Conservation (phyloP, 257 asterid genomes). For the Jasminum sambac region DNA sequence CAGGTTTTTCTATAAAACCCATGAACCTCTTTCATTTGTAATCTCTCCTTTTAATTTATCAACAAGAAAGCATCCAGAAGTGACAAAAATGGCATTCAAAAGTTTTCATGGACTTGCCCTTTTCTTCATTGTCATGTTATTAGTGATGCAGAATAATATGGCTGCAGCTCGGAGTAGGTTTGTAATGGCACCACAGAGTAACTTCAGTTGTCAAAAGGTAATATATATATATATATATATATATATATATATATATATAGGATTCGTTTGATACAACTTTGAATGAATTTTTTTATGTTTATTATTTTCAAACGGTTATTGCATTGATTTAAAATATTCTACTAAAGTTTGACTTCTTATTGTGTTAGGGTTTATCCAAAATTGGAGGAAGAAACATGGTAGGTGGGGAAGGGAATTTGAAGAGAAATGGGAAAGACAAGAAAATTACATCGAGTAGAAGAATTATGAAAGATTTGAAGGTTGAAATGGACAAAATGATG, state of each 20-base stretch:
- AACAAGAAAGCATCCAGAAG: neutral
- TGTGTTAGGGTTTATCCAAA: neutral
- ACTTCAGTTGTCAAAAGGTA: conserved; percentile 32
- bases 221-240: neutral
- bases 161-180: conserved; percentile 19
- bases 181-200: conserved; percentile 4
- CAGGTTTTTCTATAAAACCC: conserved; percentile 33
- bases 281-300: no score
- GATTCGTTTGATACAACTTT: no score
- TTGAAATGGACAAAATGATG: conserved; percentile 34
- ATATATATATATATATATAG: neutral
- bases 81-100: conserved; percentile 26
- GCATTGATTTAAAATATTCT: no score
- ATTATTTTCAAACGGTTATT: neutral
- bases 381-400: conserved; percentile 44
- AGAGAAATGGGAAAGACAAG: neutral
- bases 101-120: conserved; percentile 24
- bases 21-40: conserved; percentile 14
- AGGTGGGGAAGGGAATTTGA: neutral
- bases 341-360: neutral
- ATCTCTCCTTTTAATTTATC: conserved; percentile 21
- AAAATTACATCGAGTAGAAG: conserved; percentile 1
- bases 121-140: conserved; percentile 28
- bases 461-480: conserved; percentile 13
- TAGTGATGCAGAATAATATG: conserved; percentile 29